Conservation (phyloP, 148 eudicot species). For the Rheum nobile region DNA sequence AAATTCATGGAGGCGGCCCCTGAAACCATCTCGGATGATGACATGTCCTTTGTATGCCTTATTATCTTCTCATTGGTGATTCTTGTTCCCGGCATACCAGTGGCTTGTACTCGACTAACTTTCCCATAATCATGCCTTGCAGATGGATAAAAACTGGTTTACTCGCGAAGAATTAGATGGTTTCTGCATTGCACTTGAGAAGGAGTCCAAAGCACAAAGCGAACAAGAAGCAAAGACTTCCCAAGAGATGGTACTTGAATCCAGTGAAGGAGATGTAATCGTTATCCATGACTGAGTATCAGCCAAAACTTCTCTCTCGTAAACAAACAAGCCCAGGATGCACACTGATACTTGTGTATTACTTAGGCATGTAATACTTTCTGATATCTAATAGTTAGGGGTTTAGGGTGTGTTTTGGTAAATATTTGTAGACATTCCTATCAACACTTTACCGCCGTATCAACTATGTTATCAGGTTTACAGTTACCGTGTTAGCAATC, state of each 20-base stretch:
- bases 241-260: background rate
- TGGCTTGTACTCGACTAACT: background rate
- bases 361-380: background rate
- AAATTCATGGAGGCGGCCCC: slow-evolving; percentile 37
- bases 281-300: background rate
- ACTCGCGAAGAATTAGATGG: slow-evolving; percentile 24
- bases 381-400: background rate
- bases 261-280: background rate
- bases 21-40: slow-evolving; percentile 27
- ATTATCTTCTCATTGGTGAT: background rate
- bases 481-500: too few relatives aligned
- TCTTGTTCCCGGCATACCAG: background rate
- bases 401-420: background rate
- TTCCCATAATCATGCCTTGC: slow-evolving; percentile 1
- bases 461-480: too few relatives aligned
- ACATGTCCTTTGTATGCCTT: slow-evolving; percentile 38
- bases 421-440: background rate
- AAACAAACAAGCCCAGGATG: background rate
- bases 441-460: background rate
- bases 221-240: background rate
- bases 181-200: slow-evolving; percentile 27
- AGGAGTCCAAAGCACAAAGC: slow-evolving; percentile 8
- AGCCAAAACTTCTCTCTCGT: background rate
- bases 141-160: slow-evolving; percentile 49
- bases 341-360: background rate